Conservation (phyloP, 2,329 filamentous ascomycete genomes). For the Trichoderma simmonsii region DNA sequence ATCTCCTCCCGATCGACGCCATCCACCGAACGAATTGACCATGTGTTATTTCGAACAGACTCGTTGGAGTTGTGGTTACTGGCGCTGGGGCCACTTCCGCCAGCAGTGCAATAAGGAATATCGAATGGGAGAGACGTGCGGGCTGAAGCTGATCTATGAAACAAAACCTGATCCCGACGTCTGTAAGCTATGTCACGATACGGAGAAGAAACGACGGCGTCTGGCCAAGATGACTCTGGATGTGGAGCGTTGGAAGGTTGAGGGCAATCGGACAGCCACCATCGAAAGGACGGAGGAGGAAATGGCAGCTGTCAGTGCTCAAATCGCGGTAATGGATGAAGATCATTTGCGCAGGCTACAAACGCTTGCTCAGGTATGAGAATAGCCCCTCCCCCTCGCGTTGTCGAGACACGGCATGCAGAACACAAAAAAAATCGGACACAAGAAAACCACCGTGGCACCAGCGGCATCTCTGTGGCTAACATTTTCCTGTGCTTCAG, state of each 20-base stretch:
- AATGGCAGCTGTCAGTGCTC: slow-evolving; percentile 61
- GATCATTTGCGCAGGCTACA: slow-evolving; percentile 38
- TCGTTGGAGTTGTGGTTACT: slow-evolving; percentile 81
- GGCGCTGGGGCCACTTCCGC: slow-evolving; percentile 91
- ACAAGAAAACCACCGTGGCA: background rate
- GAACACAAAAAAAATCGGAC: background rate
- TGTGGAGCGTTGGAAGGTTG: slow-evolving; percentile 71
- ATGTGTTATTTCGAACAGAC: slow-evolving; percentile 98
- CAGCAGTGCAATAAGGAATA: slow-evolving; percentile 93
- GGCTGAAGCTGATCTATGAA: slow-evolving; percentile 82
- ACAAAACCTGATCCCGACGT: slow-evolving; percentile 61
- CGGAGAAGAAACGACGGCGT: slow-evolving; percentile 77
- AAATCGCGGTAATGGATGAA: slow-evolving; percentile 51
- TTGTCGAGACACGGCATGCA: background rate
- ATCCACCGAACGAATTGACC: slow-evolving; percentile 30
- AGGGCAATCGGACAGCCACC: slow-evolving; percentile 70
- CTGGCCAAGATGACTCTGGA: slow-evolving; percentile 71
- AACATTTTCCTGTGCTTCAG: slow-evolving; percentile 21
- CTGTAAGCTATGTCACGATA: slow-evolving; percentile 86
- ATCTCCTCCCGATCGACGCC: slow-evolving; percentile 5
- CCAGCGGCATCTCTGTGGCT: slow-evolving; percentile 20
- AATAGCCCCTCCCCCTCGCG: background rate
- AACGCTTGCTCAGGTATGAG: slow-evolving; percentile 34
- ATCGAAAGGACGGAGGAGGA: slow-evolving; percentile 70
- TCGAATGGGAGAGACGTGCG: slow-evolving; percentile 93